A percentile compares a stretch with the other conserved stretches of the same genome.
phyloP scores from a whole-genome alignment of 192 early-diverging fungal genomes.

The Mortierella antarctica region DNA sequence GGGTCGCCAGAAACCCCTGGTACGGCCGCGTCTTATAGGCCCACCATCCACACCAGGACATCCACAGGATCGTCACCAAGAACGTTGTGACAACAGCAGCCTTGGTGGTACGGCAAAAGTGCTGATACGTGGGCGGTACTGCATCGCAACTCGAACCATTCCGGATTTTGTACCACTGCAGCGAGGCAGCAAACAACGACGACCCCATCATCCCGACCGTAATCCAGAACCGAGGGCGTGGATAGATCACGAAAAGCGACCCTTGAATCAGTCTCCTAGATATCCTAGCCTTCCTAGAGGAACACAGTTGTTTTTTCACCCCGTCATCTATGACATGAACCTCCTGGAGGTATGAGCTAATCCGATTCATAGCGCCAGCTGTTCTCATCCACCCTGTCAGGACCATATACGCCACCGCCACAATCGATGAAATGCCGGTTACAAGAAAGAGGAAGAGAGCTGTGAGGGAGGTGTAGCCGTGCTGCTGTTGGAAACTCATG shows the following conservation, averaged over 20 bases:
- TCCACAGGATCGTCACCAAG: constrained; percentile 4
- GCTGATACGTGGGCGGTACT: background rate
- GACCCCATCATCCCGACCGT: background rate
- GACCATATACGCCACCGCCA: constrained; percentile 10
- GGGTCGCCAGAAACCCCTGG: too few relatives aligned
- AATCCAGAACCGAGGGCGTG: constrained; percentile 14
- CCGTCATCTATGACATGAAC: background rate
- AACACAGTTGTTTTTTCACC: background rate
- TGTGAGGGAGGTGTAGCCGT: constrained; percentile 4
- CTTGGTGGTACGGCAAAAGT: constrained; percentile 22
- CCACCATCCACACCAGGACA: constrained; percentile 14
- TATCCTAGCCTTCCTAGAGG: too few relatives aligned
- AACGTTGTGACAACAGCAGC: constrained; percentile 6
- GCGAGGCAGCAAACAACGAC: background rate
- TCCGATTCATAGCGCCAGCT: background rate
- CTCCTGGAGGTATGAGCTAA: constrained; percentile 1
- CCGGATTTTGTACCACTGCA: constrained; percentile 22
- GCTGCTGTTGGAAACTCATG: constrained; percentile 3
- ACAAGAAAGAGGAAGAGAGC: constrained; percentile 20
- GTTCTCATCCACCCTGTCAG: constrained; percentile 33
- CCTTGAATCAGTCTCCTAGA: too few relatives aligned
- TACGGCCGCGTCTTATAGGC: background rate
- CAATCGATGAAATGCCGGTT: constrained; percentile 8
- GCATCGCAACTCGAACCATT: constrained; percentile 1
- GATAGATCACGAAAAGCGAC: background rate